A percentile compares a stretch with the other conserved stretches of the same genome.
These are phyloP conservation scores for Eucalyptus regnans DNA, from an alignment of 345 rosid genomes.

Conservation along the genomic window DNA sequence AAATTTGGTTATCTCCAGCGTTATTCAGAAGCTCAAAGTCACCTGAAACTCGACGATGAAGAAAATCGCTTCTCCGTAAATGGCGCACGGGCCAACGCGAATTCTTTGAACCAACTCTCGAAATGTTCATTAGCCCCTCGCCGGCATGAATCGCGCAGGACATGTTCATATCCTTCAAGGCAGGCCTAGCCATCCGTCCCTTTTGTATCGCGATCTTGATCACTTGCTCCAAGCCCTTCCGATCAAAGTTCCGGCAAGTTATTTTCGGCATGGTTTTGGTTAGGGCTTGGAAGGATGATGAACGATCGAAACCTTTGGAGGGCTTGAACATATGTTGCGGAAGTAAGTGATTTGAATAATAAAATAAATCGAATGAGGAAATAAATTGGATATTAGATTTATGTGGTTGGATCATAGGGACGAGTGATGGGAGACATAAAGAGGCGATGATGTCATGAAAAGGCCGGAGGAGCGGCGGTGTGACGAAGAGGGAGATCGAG, in stretches of 20 bases:
- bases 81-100: not conserved
- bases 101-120: too few relatives aligned
- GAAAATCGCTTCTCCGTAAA: not conserved
- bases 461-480: fast-evolving
- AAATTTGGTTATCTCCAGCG: too few relatives aligned
- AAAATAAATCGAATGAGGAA: fast-evolving
- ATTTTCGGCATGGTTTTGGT: not conserved
- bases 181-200: not conserved
- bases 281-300: not conserved
- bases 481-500: not conserved
- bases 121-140: too few relatives aligned
- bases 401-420: too few relatives aligned
- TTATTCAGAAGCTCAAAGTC: not conserved
- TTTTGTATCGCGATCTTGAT: not conserved
- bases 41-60: not conserved
- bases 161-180: too few relatives aligned
- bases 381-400: fast-evolving
- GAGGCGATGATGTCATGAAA: not conserved
- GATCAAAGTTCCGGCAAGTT: not conserved
- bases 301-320: fast-evolving
- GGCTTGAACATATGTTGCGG: not conserved
- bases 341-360: not conserved
- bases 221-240: not conserved
- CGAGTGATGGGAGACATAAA: not conserved
- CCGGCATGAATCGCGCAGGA: too few relatives aligned